Base-by-base conservation (phyloP, 1,284 basidiomycete species). In the Ustilago trichophora region DNA sequence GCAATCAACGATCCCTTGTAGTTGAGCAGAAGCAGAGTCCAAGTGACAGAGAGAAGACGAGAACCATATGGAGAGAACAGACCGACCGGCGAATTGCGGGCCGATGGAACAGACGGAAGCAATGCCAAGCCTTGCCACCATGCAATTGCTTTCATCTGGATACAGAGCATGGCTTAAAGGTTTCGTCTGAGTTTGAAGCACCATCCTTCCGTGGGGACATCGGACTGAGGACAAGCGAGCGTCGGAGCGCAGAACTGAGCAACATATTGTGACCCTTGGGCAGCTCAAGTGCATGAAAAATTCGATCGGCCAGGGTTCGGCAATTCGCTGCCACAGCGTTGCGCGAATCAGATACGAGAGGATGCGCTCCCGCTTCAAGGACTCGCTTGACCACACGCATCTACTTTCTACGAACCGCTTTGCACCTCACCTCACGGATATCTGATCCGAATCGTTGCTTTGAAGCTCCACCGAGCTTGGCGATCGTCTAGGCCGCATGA, bases 391-490 rank as follows among this genome's bases (percentile, higher is more conserved):
- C n/a, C n/a, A n/a, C n/a, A n/a, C n/a, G n/a, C n/a, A n/a, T n/a
- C n/a, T n/a, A n/a, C n/a, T n/a, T n/a, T n/a, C n/a, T n/a, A n/a
- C n/a, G n/a, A n/a, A n/a, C n/a, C n/a, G n/a, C n/a, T n/a, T n/a
- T n/a, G n/a, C n/a, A n/a, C n/a, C n/a, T n/a, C n/a, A n/a, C n/a
- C n/a, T n/a, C n/a, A n/a, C n/a, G n/a, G n/a, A 26, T 51, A 51
- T 43, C 48, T 51, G 48, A 43, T 51, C 31, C 25, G 32, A 27
- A 11, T 2, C 11, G 36, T 35, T 21, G 13, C 9, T 4, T 49
- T 22, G 10, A 49, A 15, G n/a, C 27, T 38, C 31, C 27, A 24
- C 46, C 15, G n/a, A 36, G 12, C 46, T 40, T 40, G 46, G 46
- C 36, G 37, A 13, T 44, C 6, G 25, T 18, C 40, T 26, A 7